Conservation (phyloP, 1,284 basidiomycete species). For the Ceratobasidium theobromae region DNA sequence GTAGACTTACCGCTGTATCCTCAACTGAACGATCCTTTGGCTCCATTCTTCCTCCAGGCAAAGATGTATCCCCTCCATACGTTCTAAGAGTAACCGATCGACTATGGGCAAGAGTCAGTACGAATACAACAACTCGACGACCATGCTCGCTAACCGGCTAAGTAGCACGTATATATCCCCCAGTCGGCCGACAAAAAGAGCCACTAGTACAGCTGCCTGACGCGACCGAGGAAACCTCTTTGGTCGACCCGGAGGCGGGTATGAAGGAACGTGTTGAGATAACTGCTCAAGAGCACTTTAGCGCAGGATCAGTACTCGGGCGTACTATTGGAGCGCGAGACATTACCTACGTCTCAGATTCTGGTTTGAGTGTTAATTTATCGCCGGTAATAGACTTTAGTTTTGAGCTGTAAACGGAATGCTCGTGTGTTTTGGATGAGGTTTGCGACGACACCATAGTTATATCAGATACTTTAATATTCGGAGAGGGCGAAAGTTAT, state of each 20-base stretch:
- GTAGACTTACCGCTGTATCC: conserved; percentile 69
- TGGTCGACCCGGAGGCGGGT: conserved; percentile 5
- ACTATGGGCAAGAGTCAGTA: conserved; percentile 45
- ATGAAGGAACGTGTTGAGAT: conserved; percentile 16
- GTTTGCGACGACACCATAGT: too few species aligned
- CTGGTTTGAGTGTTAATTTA: conserved; percentile 15
- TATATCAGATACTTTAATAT: too few species aligned
- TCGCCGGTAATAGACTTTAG: conserved; percentile 23
- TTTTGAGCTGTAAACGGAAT: neutral
- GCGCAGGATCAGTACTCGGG: neutral
- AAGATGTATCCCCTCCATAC: conserved; percentile 80
- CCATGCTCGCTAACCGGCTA: conserved; percentile 55
- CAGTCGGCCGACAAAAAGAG: conserved; percentile 75
- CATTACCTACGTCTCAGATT: conserved; percentile 28
- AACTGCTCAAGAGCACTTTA: conserved; percentile 19
- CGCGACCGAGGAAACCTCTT: conserved; percentile 52
- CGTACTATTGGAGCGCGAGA: neutral
- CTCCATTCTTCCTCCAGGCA: conserved; percentile 82
- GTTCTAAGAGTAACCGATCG: conserved; percentile 68
- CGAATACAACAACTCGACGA: neutral
- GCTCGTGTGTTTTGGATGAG: neutral
- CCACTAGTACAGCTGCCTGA: conserved; percentile 72
- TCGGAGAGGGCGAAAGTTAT: too few species aligned
- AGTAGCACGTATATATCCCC: conserved; percentile 82
- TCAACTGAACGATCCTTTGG: conserved; percentile 65